These are phyloP conservation scores for Phlebiopsis flavidoalba DNA, from an alignment of 768 basidiomycete genomes.

Conservation along the genomic window DNA sequence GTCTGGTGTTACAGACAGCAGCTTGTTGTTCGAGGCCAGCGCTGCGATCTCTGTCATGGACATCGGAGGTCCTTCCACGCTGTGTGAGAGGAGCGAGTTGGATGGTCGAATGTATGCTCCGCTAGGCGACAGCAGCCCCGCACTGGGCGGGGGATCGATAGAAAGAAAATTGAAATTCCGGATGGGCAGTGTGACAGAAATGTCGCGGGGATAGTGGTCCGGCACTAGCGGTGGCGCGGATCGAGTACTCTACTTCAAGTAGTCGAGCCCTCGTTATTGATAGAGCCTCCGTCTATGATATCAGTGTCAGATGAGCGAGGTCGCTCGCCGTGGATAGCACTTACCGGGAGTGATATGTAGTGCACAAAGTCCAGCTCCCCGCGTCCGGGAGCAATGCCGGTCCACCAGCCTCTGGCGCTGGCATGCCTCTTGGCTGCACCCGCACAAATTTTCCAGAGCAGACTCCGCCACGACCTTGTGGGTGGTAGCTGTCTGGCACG, in stretches of 20 bases:
- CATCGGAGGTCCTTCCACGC: not conserved
- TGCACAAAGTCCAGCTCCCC: constrained; percentile 59
- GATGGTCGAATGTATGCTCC: constrained; percentile 5
- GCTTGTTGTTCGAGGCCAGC: not conserved
- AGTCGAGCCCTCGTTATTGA: constrained; percentile 64
- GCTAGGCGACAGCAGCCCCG: constrained; percentile 12
- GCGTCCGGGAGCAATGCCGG: constrained; percentile 65
- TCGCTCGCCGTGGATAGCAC: constrained; percentile 22
- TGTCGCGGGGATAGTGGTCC: constrained; percentile 56
- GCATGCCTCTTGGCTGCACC: constrained; percentile 61
- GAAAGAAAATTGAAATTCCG: constrained; percentile 81
- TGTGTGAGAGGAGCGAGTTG: not conserved
- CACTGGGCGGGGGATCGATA: constrained; percentile 67
- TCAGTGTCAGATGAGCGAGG: not conserved
- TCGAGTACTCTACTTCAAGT: constrained; percentile 70
- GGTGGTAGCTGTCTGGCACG: constrained; percentile 57
- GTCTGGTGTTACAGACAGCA: not conserved
- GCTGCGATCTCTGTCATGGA: not conserved
- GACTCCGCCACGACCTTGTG: constrained; percentile 63
- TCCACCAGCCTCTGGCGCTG: constrained; percentile 88
- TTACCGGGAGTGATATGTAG: constrained; percentile 69
- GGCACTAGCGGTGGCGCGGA: constrained; percentile 59
- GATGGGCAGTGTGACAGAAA: constrained; percentile 69
- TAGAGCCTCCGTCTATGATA: constrained; percentile 56
- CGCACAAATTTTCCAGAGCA: constrained; percentile 60